Percentiles rank a stretch among this genome's conserved stretches.
Conservation (phyloP, 2,329 filamentous ascomycete species). For the Pyrenophora seminiperda region DNA sequence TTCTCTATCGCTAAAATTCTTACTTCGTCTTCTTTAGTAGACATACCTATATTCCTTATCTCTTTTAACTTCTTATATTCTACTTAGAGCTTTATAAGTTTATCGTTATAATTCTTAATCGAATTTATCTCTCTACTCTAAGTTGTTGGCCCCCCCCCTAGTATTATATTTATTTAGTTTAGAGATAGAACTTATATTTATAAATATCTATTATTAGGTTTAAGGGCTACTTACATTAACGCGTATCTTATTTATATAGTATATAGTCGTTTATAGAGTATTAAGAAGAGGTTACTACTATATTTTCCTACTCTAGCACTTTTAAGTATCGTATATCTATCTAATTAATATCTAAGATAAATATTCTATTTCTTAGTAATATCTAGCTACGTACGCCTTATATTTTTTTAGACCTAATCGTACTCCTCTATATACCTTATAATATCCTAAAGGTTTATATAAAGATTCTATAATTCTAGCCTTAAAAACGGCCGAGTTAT, state of each 20-base stretch:
- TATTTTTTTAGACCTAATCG: not conserved
- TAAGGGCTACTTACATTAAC: not conserved
- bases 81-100: slow-evolving; percentile 5
- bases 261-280: not conserved
- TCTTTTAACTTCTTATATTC: slow-evolving; percentile 5
- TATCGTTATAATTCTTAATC: not conserved
- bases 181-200: not conserved
- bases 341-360: not conserved
- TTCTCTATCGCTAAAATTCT: not conserved
- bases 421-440: not conserved
- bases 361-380: slow-evolving; percentile 1
- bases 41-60: not conserved
- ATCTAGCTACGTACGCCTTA: not conserved
- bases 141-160: not conserved
- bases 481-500: not conserved
- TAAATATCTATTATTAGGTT: not conserved
- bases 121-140: not conserved
- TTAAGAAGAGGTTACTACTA: slow-evolving; percentile 2
- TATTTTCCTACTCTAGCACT: not conserved
- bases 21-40: not conserved
- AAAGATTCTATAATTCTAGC: not conserved
- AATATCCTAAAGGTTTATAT: not conserved
- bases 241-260: slow-evolving; percentile 6
- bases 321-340: not conserved
- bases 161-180: not conserved